Conservation (phyloP, 2,329 filamentous ascomycete genomes). For the Fusarium sambucinum region DNA sequence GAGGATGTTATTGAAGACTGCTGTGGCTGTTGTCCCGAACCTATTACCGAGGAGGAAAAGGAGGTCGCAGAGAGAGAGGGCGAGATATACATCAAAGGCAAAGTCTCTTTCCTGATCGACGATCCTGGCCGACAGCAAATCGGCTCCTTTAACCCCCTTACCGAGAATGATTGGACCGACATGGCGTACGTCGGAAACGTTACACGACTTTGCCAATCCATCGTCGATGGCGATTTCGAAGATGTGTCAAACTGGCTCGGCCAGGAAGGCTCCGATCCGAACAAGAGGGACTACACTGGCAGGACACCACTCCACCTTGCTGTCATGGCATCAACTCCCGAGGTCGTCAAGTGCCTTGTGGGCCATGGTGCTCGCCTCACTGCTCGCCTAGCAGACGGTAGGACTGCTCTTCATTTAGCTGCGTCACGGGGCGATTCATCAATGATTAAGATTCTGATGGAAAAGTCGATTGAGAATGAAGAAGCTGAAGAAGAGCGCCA, state of each 20-base stretch:
- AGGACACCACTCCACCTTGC: conserved; percentile 84
- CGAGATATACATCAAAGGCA: conserved; percentile 81
- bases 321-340: conserved; percentile 73
- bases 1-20: conserved; percentile 83
- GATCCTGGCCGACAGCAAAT: conserved; percentile 82
- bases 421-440: conserved; percentile 75
- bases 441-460: conserved; percentile 78
- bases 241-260: conserved; percentile 77
- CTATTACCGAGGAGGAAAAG: conserved; percentile 77
- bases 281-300: conserved; percentile 82
- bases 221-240: conserved; percentile 78
- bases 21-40: conserved; percentile 80
- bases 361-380: conserved; percentile 79
- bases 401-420: conserved; percentile 85
- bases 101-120: conserved; percentile 80
- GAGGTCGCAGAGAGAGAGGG: conserved; percentile 77
- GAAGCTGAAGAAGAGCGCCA: conserved; percentile 72
- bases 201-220: conserved; percentile 80
- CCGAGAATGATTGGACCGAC: conserved; percentile 86
- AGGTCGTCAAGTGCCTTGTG: conserved; percentile 78
- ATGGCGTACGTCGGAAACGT: conserved; percentile 92
- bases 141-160: conserved; percentile 81
- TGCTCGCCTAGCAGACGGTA: conserved; percentile 80
- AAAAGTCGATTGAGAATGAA: conserved; percentile 80
- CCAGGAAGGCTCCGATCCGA: conserved; percentile 76